Conservation (phyloP, 1,284 basidiomycete genomes). For the Fomitopsis schrenkii region DNA sequence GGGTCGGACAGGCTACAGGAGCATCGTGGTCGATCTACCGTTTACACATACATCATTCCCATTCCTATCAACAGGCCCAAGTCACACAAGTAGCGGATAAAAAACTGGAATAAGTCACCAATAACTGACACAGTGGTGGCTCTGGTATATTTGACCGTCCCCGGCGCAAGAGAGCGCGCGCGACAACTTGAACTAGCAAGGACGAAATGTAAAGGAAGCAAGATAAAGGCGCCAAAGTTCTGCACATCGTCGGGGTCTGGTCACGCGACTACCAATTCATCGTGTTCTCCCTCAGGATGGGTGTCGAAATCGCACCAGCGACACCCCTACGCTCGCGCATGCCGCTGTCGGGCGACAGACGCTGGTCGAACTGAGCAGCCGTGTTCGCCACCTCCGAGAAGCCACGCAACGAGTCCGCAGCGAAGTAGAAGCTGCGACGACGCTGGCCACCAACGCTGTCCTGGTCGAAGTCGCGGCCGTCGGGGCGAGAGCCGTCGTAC, state of each 20-base stretch:
- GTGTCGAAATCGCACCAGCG: slow-evolving; percentile 24
- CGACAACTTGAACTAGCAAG: neutral
- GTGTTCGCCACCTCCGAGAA: slow-evolving; percentile 28
- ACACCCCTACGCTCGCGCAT: slow-evolving; percentile 29
- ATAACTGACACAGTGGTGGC: neutral
- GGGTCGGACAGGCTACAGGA: neutral
- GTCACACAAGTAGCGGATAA: neutral
- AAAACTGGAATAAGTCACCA: slow-evolving; percentile 1
- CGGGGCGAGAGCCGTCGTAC: slow-evolving; percentile 41
- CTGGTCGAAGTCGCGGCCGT: slow-evolving; percentile 66
- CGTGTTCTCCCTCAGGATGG: slow-evolving; percentile 29
- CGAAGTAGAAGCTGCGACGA: slow-evolving; percentile 76
- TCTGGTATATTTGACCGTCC: neutral
- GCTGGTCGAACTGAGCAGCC: slow-evolving; percentile 16
- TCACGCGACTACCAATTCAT: slow-evolving; percentile 24
- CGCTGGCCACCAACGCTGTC: slow-evolving; percentile 69
- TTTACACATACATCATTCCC: slow-evolving; percentile 2
- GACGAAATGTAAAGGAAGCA: neutral
- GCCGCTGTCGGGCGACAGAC: slow-evolving; percentile 7
- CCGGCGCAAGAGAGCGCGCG: neutral
- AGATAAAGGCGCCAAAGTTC: neutral
- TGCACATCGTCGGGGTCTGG: neutral
- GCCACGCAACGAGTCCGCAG: slow-evolving; percentile 72
- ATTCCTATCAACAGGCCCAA: neutral
- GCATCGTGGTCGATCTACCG: slow-evolving; percentile 1